Base-by-base conservation (phyloP, 805 yeast species). In the Blastobotrys muscicola region DNA sequence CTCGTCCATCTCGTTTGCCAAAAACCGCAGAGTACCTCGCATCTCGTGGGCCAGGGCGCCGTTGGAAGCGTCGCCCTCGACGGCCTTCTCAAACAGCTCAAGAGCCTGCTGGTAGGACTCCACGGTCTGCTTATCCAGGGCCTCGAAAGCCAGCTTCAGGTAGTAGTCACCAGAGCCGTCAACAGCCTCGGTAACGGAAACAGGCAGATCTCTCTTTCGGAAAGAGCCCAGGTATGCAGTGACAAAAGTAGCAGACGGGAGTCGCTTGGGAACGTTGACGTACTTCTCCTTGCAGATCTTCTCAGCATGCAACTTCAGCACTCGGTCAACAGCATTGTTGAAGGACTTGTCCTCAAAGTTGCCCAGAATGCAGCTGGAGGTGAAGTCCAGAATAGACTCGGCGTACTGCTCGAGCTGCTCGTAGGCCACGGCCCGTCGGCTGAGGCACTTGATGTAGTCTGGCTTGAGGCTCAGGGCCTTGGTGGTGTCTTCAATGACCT, bases 381-480 rank as follows among this genome's bases (percentile, higher is more conserved):
- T 89, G 62, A 84, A 75, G 66, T 92, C 98, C 64, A 81, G 79
- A 76, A 86, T 80, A 37, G 98, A 89, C 46, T 89, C 94, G 38
- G 78, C 75, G 65, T 75, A 87, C 51, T 74, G 69, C 55, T 78
- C 94, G 49, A 86, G 65, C 51, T 77, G 75, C 68, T 92, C 98
- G 62, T 82, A 82, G 29, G 97, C 94, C 52, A 81, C 77, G 30
- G 96, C 96, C 66, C 98, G 82, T 67, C 99, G 85, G 57, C 85
- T 69, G 50, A 87, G 71, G 65, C 97, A 92, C 69, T 92, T 92
- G 57, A 85, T 70, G 67, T 92, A 90, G 61, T 83, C 90, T 9
- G 95, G 95, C 62, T 86, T 83, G 56, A 90, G 68, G 55, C 78
- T 74, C 56, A 92, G 73, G 26, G 97, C 98, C 48, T 73, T 75